phyloP scores from a whole-genome alignment of 1,284 basidiomycete genomes.

The Bjerkandera adusta region DNA sequence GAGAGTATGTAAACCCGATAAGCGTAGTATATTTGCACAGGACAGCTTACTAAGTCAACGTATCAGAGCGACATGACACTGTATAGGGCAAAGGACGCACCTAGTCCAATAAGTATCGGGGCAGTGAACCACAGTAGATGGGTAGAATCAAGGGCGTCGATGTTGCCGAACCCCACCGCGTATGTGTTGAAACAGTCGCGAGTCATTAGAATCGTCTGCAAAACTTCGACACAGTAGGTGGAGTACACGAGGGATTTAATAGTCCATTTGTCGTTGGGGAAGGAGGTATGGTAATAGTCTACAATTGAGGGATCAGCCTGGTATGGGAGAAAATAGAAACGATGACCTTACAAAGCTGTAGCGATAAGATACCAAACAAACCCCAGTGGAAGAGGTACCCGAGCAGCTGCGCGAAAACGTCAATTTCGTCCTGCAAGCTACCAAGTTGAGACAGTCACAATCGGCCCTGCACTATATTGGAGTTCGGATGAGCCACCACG shows the following conservation, averaged over 20 bases:
- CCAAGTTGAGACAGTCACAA: too few relatives aligned
- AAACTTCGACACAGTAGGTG: constrained; percentile 19
- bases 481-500: too few relatives aligned
- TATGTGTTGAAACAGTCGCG: constrained; percentile 27
- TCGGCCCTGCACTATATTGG: too few relatives aligned
- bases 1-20: neutral
- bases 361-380: constrained; percentile 17
- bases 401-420: too few relatives aligned
- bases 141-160: constrained; percentile 19
- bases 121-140: constrained; percentile 3
- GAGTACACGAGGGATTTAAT: constrained; percentile 14
- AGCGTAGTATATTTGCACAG: constrained; percentile 6
- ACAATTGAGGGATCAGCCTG: too few relatives aligned
- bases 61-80: neutral
- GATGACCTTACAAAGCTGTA: constrained; percentile 20
- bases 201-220: constrained; percentile 26
- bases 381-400: constrained; percentile 20
- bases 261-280: constrained; percentile 13
- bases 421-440: too few relatives aligned
- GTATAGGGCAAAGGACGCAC: too few relatives aligned
- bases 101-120: neutral
- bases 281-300: constrained; percentile 19
- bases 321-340: too few relatives aligned
- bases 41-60: neutral
- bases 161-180: constrained; percentile 26